A percentile compares a stretch with the other conserved stretches of the same genome.
These are phyloP conservation scores for Biscogniauxia sp. DNA, from an alignment of 2,329 filamentous ascomycete species.

Conservation along the genomic window DNA sequence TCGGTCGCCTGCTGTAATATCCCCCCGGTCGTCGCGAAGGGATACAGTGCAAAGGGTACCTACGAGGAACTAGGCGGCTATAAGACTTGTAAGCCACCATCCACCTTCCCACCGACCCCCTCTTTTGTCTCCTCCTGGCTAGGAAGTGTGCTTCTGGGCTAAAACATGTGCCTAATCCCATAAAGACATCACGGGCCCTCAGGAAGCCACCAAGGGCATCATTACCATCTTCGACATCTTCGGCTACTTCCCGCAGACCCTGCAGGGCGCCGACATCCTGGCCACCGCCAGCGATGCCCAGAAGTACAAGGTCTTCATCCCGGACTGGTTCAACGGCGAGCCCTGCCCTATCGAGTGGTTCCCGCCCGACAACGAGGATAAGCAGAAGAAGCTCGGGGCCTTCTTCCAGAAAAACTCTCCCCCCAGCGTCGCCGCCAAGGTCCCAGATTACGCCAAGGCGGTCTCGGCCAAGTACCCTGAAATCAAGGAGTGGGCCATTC, in stretches of 20 bases:
- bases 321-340: conserved; percentile 83
- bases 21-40: conserved; percentile 54
- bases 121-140: neutral
- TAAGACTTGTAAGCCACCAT: conserved; percentile 46
- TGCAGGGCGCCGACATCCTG: conserved; percentile 69
- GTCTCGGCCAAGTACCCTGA: conserved; percentile 50
- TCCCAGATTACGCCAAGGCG: conserved; percentile 56
- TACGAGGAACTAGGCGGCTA: conserved; percentile 56
- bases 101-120: neutral
- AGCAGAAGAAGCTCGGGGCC: conserved; percentile 54
- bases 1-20: conserved; percentile 58
- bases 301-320: conserved; percentile 84
- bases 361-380: conserved; percentile 63
- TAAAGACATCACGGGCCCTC: conserved; percentile 49
- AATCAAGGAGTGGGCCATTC: conserved; percentile 58
- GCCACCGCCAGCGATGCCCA: conserved; percentile 52
- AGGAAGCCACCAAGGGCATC: conserved; percentile 54
- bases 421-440: conserved; percentile 44
- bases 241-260: conserved; percentile 66
- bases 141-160: too few relatives aligned
- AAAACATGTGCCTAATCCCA: too few relatives aligned
- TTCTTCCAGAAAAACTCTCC: conserved; percentile 57
- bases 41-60: conserved; percentile 53
- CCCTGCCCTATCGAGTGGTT: conserved; percentile 58
- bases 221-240: conserved; percentile 68